Base-by-base conservation (phyloP, 2,329 filamentous ascomycete genomes). In the Ascocoryne sarcoides region DNA sequence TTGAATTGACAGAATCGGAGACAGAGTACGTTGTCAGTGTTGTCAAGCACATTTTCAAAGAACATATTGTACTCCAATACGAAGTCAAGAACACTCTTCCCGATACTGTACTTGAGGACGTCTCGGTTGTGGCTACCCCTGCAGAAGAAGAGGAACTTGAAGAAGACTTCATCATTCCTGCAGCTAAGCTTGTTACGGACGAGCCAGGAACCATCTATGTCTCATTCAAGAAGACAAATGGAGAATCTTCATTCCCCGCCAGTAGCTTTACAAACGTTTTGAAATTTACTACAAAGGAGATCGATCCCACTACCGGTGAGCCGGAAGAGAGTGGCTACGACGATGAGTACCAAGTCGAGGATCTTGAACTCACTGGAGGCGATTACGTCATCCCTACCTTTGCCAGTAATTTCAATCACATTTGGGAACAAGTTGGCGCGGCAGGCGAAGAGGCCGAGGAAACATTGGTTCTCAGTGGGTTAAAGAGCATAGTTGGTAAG, bases 221-320 rank as follows among this genome's bases (percentile, higher is more conserved):
- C 30, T 88, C 88, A 2, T 95, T 98, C 71, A 85, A 83, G 66
- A 92, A 93, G 62, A 66, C 78, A 19, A 76, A 73, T 44, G 88
- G 85, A 42, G 84, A 87, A 55, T 72, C 69, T 32, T 75, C 82
- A n/a, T 82, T 93, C 62, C 80, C 88, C 4, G 71, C 84, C 16
- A 79, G 82, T 38, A 84, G 78, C 31, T 94, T 98, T 64, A 87
- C 85, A 51, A 98, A 96, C 64, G 70, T 86, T 29, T 82, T 98
- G 60, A 95, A 92, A 65, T 98, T 98, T 62, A 95, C 88, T 14
- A 92, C 83, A 70, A 96, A 95, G 68, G 92, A 98, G 65, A 92
- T 98, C 51, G 92, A 98, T 56, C 92, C 92, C 4, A 84, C 84
- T 18, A 95, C 86, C n/a, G 78, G 79, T 50, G 88, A 95, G 65